A percentile compares a stretch with the other conserved stretches of the same genome.
Conservation (phyloP, 306 rosid species). For the Ceratonia siliqua region DNA sequence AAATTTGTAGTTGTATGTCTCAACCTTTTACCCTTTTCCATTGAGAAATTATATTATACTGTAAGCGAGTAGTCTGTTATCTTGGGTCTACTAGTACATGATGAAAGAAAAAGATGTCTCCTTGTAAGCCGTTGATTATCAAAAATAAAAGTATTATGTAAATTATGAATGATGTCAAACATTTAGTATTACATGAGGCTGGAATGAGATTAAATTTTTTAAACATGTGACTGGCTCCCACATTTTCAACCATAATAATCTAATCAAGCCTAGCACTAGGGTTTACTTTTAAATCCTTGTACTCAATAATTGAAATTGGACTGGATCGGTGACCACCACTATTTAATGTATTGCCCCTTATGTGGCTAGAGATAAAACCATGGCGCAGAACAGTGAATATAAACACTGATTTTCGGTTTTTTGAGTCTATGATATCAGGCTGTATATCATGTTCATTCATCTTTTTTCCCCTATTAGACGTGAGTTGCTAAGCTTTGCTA, state of each 20-base stretch:
- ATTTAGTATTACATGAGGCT: no score
- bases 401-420: no score
- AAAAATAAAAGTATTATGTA: no score
- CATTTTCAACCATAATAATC: background rate
- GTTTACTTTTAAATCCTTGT: background rate
- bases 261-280: background rate
- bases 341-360: background rate
- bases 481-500: background rate
- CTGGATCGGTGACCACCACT: background rate
- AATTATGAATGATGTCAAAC: no score
- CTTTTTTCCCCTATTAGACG: background rate
- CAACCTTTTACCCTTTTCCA: no score
- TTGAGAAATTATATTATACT: no score
- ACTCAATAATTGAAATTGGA: background rate
- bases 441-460: background rate
- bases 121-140: no score
- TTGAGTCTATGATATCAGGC: background rate
- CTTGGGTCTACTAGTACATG: no score
- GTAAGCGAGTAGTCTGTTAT: no score
- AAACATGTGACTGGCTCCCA: background rate
- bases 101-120: no score
- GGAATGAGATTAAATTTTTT: no score
- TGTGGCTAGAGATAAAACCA: background rate
- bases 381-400: background rate
- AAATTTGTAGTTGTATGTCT: no score